Conservation (phyloP, 2,329 filamentous ascomycete species). For the Colletotrichum viniferum region DNA sequence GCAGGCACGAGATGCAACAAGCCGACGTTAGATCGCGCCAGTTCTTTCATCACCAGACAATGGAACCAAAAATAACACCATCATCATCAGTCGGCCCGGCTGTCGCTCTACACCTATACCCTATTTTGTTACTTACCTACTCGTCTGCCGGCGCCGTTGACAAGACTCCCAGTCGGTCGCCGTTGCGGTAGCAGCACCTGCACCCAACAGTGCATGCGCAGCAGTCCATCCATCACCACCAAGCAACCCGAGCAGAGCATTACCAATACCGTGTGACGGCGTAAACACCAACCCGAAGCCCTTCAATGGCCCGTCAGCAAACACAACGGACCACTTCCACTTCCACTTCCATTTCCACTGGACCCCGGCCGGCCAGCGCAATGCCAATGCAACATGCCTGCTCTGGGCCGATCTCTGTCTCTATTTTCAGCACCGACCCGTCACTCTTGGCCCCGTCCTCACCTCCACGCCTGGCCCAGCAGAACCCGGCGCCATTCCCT, state of each 20-base stretch:
- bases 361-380: background rate
- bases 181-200: background rate
- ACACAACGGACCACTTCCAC: background rate
- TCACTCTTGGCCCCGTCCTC: background rate
- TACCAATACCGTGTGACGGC: background rate
- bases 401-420: conserved; percentile 9
- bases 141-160: background rate
- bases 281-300: background rate
- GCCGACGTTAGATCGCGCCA: background rate
- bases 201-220: background rate
- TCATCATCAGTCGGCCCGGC: background rate
- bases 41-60: background rate
- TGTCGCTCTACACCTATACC: background rate
- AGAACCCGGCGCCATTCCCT: background rate
- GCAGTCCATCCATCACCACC: background rate
- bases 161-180: background rate
- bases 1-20: background rate
- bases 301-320: background rate
- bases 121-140: background rate
- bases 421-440: conserved; percentile 19
- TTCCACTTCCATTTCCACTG: background rate
- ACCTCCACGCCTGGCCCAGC: conserved; percentile 3
- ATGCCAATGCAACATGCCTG: conserved; percentile 12
- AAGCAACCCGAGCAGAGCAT: background rate
- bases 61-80: background rate